Conservation (phyloP, 176 grass and related monocot species). For the Oryza brachyantha region DNA sequence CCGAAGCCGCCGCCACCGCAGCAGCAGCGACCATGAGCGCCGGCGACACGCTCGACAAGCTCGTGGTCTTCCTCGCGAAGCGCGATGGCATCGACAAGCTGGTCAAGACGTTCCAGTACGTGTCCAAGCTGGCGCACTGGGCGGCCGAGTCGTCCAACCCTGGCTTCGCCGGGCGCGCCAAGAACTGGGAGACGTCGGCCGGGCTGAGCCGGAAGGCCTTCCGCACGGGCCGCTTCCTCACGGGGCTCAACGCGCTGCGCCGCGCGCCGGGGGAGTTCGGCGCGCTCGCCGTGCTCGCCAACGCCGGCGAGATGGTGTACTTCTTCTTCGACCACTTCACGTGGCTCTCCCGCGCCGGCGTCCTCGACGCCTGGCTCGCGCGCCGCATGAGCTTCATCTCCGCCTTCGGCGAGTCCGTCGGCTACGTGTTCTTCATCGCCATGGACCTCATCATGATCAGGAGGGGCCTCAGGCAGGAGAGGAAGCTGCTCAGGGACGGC, state of each 20-base stretch:
- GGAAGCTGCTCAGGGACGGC: constrained; percentile 10
- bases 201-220: constrained; percentile 97
- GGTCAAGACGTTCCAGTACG: constrained; percentile 99
- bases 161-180: constrained; percentile 58
- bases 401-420: constrained; percentile 74
- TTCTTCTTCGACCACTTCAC: constrained; percentile 98
- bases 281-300: constrained; percentile 69
- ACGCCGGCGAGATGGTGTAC: constrained; percentile 99
- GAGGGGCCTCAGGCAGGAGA: constrained; percentile 58
- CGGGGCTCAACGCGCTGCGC: constrained; percentile 74
- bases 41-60: constrained; percentile 90
- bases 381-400: constrained; percentile 65
- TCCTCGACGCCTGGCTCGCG: constrained; percentile 51
- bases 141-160: constrained; percentile 48
- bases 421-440: constrained; percentile 85
- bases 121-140: constrained; percentile 90
- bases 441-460: constrained; percentile 81
- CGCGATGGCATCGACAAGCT: constrained; percentile 98
- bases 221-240: constrained; percentile 76
- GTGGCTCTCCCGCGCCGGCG: constrained; percentile 72
- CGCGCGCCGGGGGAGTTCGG: constrained; percentile 48
- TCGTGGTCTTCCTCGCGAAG: constrained; percentile 97
- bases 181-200: constrained; percentile 89
- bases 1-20: not conserved
- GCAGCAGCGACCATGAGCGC: constrained; percentile 37